A percentile compares a stretch with the other conserved stretches of the same genome.
phyloP scores from a whole-genome alignment of 1,284 basidiomycete genomes.

The Mycena sp. region DNA sequence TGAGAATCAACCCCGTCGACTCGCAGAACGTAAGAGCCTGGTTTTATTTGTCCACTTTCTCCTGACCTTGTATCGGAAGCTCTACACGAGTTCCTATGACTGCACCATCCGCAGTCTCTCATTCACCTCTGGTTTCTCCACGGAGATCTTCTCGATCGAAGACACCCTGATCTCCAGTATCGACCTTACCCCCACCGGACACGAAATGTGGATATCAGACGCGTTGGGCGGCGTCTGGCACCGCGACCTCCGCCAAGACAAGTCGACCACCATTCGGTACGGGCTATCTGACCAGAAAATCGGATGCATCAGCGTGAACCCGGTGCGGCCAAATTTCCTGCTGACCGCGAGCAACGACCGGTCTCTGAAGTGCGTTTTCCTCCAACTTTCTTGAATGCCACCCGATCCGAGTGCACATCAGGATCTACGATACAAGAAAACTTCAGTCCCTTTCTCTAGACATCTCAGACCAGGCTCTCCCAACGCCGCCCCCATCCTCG shows the following conservation, averaged over 20 bases:
- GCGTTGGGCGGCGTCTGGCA: conserved; percentile 73
- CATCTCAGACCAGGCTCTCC: conserved; percentile 39
- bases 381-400: background rate
- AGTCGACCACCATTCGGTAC: conserved; percentile 66
- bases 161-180: conserved; percentile 71
- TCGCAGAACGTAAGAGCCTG: conserved; percentile 65
- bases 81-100: conserved; percentile 83
- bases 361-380: conserved; percentile 62
- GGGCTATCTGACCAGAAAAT: conserved; percentile 76
- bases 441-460: conserved; percentile 53
- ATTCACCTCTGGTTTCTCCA: conserved; percentile 72
- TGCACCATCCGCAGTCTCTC: conserved; percentile 77
- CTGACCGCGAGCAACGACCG: conserved; percentile 80
- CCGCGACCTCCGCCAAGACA: conserved; percentile 73
- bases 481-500: conserved; percentile 40
- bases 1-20: conserved; percentile 78
- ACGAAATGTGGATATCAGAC: conserved; percentile 86
- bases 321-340: conserved; percentile 69
- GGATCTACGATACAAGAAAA: conserved; percentile 82
- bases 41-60: background rate
- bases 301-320: conserved; percentile 80
- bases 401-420: conserved; percentile 39
- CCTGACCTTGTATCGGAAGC: conserved; percentile 46
- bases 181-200: conserved; percentile 69
- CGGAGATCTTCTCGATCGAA: conserved; percentile 70